Conservation (phyloP, 176 grass and related monocot species). For the Musa schizocarpa region DNA sequence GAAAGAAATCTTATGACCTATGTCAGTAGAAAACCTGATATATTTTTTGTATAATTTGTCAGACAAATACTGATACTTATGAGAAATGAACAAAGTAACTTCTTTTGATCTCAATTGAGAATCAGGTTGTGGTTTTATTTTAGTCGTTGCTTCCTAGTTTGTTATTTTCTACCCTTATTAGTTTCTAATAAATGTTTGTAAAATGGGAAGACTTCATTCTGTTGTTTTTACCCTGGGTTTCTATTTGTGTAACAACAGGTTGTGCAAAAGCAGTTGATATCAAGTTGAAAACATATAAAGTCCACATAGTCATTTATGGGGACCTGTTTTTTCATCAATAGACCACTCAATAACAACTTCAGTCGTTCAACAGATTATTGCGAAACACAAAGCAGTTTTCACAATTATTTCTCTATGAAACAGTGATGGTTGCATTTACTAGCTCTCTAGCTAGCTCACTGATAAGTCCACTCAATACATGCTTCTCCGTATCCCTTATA, state of each 20-base stretch:
- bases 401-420: background rate
- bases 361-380: background rate
- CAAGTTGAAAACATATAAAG: background rate
- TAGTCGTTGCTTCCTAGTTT: background rate
- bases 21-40: background rate
- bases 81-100: background rate
- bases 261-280: background rate
- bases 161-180: background rate
- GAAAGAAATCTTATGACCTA: background rate
- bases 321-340: background rate
- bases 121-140: background rate
- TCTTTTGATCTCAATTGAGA: background rate
- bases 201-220: background rate
- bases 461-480: conserved; percentile 60
- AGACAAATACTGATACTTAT: background rate
- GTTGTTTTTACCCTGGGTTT: no score
- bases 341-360: background rate
- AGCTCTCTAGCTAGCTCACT: conserved; percentile 69
- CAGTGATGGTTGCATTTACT: conserved; percentile 16
- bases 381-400: background rate
- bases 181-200: background rate
- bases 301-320: background rate
- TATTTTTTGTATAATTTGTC: background rate
- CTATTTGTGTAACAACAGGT: background rate
- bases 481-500: conserved; percentile 54